Evolutionary conservation across 139 green algal species (phyloP), one percentile per base, ranked within the genome.

Genomic region (Closterium sp.): DNA sequence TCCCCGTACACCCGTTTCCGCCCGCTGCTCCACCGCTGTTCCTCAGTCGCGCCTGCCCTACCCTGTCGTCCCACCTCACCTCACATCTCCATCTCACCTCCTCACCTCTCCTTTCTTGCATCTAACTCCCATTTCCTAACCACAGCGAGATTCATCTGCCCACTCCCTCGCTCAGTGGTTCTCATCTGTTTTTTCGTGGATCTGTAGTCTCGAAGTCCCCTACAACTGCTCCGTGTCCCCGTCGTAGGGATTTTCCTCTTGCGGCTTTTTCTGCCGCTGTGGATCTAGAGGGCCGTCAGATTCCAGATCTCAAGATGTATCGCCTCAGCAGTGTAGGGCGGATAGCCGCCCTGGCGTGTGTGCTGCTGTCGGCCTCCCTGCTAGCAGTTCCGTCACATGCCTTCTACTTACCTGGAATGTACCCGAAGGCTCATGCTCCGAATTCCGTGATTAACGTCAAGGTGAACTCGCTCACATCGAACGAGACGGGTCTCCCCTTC

Each of bases 401-500:
- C 4, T 94, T 93, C 33, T 93, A 93, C 28, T 31, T 93, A 28
- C 91, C 88, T 28, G 88, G 88, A 25, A 89, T 89, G 55, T 89
- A 89, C 76, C 91, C 55, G 28, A 38, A 34, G 34, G 43, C 35
- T n/a, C 87, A 93, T 69, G 36, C 87, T 23, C 38, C 31, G 25
- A 76, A 76, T 23, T 34, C 19, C 30, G 84, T 35, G 35, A 81
- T 94, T 7, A 81, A 85, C 12, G 89, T 93, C 25, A 94, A 94
- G 32, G 97, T 97, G 0, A 99, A 98, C 92, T 98, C 96, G 0
- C 86, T 99, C 31, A 97, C 96, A 1, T 98, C 96, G 3, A 96
- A 96, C 85, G 96, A 98, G 33, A 99, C 98, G 83, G 97, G 99
- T 89, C 93, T 99, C 85, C 97, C 98, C 0, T 99, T 95, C 91